phyloP scores from a whole-genome alignment of 208 protist species.

The Angomonas desouzai region DNA sequence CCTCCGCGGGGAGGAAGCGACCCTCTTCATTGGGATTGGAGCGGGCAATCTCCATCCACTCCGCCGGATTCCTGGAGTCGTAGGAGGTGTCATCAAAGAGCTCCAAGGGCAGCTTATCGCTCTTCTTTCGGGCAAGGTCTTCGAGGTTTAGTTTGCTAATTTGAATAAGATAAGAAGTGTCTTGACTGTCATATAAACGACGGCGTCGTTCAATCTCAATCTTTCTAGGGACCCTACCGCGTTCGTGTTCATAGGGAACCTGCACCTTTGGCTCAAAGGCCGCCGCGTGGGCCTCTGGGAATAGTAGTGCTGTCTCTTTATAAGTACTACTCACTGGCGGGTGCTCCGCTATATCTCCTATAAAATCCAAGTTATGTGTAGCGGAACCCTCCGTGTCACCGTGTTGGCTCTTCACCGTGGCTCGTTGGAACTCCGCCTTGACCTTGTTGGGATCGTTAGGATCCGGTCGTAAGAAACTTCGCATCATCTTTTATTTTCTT shows the following conservation, averaged over 20 bases:
- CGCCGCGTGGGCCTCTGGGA: conserved; percentile 63
- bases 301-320: conserved; percentile 74
- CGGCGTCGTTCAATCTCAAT: conserved; percentile 94
- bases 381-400: background rate
- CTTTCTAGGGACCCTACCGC: conserved; percentile 89
- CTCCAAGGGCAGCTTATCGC: conserved; percentile 84
- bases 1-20: conserved; percentile 82
- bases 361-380: background rate
- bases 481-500: conserved; percentile 47
- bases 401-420: conserved; percentile 13
- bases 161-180: conserved; percentile 71
- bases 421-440: background rate
- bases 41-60: conserved; percentile 89
- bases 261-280: conserved; percentile 96
- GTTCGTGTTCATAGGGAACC: conserved; percentile 87
- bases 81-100: conserved; percentile 96
- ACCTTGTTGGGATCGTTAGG: conserved; percentile 3
- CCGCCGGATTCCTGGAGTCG: conserved; percentile 85
- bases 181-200: conserved; percentile 86
- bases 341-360: background rate
- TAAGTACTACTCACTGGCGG: conserved; percentile 70
- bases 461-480: conserved; percentile 51
- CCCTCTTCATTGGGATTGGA: conserved; percentile 28
- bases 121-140: conserved; percentile 54
- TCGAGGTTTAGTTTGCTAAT: conserved; percentile 67